Base-by-base conservation (phyloP, 2,329 filamentous ascomycete species). In the Sporothrix inflata region DNA sequence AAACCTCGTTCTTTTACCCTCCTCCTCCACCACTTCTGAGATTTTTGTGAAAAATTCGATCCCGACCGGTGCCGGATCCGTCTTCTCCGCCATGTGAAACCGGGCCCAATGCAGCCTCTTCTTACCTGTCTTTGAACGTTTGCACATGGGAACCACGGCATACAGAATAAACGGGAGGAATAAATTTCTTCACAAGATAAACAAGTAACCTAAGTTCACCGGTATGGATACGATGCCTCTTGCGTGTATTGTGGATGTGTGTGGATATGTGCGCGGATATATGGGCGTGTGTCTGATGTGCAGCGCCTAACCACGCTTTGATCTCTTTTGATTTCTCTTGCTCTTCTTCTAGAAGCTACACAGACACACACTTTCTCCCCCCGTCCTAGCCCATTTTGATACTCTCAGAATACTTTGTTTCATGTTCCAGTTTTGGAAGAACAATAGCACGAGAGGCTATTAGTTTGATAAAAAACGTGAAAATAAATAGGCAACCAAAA, bases 221-320 rank as follows among this genome's bases (percentile, higher is more conserved):
- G 57, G 57, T 63, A 42, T 63, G 57, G 38, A 63, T 24, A 42
- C 57, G 19, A 40, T 40, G 30, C 51, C 51, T 27, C 51, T 61
- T 5, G 7, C n/a, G n/a, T 21, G 57, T 8, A 21, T 40, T 24
- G 49, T 4, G 11, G 49, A 12, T 53, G 49, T 11, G 49, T 21
- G 34, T 40, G 57, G 57, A 40, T 61, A 40, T 61, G 16, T 61
- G 24, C 30, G 57, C 57, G 57, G 34, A 40, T 40, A 61, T 40
- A 61, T 61, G 57, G 57, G 34, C 57, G 34, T 40, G 60, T 65
- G 60, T 65, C 38, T 45, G 60, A 65, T 65, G 38, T 65, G 38
- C 60, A 65, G 40, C 38, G n/a, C 12, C 24, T 16, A 65, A 24
- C 60, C 60, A 45, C 60, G 60, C 60, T 63, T 42, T 63, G 60